phyloP scores from a whole-genome alignment of 2,329 filamentous ascomycete species.

The Coniochaeta sp. region DNA sequence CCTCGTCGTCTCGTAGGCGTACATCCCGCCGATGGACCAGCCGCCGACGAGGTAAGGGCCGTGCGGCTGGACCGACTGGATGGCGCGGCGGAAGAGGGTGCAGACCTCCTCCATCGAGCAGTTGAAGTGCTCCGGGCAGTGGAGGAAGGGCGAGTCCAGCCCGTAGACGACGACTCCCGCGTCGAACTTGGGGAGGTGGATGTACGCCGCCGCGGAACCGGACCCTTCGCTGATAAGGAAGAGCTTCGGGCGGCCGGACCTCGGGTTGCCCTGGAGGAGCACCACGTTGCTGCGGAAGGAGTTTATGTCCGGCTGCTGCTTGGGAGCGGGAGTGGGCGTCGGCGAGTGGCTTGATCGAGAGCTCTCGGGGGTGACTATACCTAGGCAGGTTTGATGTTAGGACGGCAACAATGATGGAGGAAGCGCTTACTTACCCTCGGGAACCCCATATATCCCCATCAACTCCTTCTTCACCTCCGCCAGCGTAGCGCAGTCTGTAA shows the following conservation, averaged over 20 bases:
- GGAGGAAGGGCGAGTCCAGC: background rate
- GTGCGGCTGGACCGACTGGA: constrained; percentile 5
- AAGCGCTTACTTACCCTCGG: background rate
- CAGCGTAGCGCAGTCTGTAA: background rate
- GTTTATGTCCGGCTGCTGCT: background rate
- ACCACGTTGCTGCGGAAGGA: constrained; percentile 1
- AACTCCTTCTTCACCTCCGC: background rate
- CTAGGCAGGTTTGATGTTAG: background rate
- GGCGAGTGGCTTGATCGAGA: background rate
- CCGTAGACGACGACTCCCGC: background rate
- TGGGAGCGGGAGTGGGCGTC: background rate
- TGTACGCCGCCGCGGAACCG: background rate
- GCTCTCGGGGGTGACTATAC: background rate
- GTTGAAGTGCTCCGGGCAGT: background rate
- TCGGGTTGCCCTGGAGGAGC: background rate
- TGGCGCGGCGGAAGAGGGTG: background rate
- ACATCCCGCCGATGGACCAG: constrained; percentile 12
- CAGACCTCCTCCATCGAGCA: constrained; percentile 3
- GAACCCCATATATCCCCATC: background rate
- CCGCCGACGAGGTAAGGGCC: constrained; percentile 9
- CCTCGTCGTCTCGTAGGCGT: constrained; percentile 9
- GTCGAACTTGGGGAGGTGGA: background rate
- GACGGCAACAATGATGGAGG: background rate
- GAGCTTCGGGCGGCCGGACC: background rate
- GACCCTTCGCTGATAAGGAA: background rate